phyloP scores from a whole-genome alignment of 495 filamentous ascomycete species.

The Trichoderma parareesei region DNA sequence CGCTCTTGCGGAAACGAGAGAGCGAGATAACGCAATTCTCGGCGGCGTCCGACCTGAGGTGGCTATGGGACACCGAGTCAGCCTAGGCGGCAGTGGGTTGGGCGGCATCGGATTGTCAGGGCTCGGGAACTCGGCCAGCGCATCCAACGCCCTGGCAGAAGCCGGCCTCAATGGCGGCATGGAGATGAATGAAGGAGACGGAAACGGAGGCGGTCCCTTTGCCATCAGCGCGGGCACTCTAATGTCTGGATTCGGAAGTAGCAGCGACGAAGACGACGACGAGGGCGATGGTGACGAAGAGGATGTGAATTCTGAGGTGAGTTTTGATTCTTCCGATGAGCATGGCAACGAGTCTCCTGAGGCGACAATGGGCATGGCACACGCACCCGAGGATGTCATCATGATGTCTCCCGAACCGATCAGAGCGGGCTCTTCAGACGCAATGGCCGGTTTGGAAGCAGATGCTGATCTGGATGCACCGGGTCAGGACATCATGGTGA shows the following conservation, averaged over 20 bases:
- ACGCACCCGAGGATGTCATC: constrained; percentile 11
- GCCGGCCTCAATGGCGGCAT: constrained; percentile 66
- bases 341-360: constrained; percentile 4
- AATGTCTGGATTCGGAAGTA: constrained; percentile 91
- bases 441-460: not conserved
- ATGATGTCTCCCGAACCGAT: constrained; percentile 11
- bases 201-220: constrained; percentile 58
- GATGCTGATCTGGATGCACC: not conserved
- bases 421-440: not conserved
- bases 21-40: constrained; percentile 97
- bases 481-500: not conserved
- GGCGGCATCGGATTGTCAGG: constrained; percentile 38
- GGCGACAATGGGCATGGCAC: constrained; percentile 8
- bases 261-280: constrained; percentile 93
- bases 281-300: constrained; percentile 83
- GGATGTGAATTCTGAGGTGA: constrained; percentile 47
- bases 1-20: constrained; percentile 84
- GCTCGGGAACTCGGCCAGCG: constrained; percentile 42
- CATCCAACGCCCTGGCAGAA: constrained; percentile 65
- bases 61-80: constrained; percentile 45
- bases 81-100: constrained; percentile 21
- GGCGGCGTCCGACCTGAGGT: constrained; percentile 91
- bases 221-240: constrained; percentile 59
- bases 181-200: constrained; percentile 63
- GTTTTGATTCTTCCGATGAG: constrained; percentile 19